Evolutionary conservation across 495 filamentous ascomycete genomes (phyloP).

Genomic region (Saxispiralis lemnorum): DNA sequence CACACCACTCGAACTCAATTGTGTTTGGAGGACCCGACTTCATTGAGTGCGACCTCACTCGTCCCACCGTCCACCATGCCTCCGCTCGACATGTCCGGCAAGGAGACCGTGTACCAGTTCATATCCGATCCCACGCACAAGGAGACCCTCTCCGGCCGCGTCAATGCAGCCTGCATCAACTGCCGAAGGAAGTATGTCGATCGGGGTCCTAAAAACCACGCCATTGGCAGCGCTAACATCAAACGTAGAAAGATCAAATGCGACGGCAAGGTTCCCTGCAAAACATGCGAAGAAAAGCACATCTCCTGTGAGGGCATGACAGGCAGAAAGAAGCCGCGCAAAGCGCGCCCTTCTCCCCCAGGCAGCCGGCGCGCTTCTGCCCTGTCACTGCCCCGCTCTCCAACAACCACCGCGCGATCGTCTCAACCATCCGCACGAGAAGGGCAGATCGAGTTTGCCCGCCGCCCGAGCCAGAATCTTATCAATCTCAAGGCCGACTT

Average conservation of each 20-base stretch:
- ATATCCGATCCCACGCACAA: slow-evolving; percentile 8
- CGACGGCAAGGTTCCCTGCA: background rate
- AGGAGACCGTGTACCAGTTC: slow-evolving; percentile 1
- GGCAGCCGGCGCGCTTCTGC: too few relatives aligned
- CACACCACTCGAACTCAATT: too few relatives aligned
- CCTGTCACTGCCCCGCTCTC: too few relatives aligned
- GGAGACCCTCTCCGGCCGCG: slow-evolving; percentile 8
- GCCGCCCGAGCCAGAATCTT: too few relatives aligned
- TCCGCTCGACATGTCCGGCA: background rate
- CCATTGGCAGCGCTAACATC: too few relatives aligned
- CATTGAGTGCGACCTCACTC: background rate
- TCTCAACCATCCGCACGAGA: too few relatives aligned
- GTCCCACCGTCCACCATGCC: background rate
- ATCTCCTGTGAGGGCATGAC: background rate
- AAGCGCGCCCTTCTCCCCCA: background rate
- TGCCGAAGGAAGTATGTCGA: background rate
- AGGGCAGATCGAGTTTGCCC: too few relatives aligned
- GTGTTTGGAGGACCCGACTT: background rate
- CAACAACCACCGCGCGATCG: too few relatives aligned
- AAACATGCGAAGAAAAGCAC: background rate
- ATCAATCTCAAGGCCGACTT: too few relatives aligned
- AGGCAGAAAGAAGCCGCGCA: background rate
- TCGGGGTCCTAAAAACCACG: too few relatives aligned
- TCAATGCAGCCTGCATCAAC: slow-evolving; percentile 4
- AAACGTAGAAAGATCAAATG: background rate